Conservation (phyloP, 1,139 yeast species). For the Candida sp. region DNA sequence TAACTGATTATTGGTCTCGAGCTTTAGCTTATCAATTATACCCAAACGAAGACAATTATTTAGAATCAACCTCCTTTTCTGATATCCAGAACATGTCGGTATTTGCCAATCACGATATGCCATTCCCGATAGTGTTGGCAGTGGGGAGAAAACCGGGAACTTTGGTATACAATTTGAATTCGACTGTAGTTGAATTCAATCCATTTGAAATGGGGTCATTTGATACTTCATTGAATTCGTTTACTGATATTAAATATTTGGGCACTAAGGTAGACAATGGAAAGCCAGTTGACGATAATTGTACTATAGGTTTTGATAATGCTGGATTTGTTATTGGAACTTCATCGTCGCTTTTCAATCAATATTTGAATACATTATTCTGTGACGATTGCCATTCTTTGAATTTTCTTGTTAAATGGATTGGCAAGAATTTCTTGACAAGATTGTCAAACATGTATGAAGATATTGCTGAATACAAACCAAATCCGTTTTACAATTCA, state of each 20-base stretch:
- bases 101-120: conserved; percentile 34
- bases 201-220: conserved; percentile 45
- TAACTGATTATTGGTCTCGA: conserved; percentile 38
- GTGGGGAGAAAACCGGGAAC: conserved; percentile 37
- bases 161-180: conserved; percentile 27
- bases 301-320: conserved; percentile 70
- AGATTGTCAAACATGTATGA: conserved; percentile 37
- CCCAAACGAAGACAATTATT: conserved; percentile 20
- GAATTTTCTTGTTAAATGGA: conserved; percentile 43
- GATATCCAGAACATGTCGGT: conserved; percentile 24
- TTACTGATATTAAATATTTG: conserved; percentile 33
- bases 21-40: conserved; percentile 38
- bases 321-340: conserved; percentile 76
- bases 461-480: conserved; percentile 41
- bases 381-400: conserved; percentile 43
- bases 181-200: conserved; percentile 38
- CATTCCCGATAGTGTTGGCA: conserved; percentile 36
- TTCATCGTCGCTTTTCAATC: conserved; percentile 75
- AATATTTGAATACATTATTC: conserved; percentile 59
- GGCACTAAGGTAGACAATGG: conserved; percentile 34
- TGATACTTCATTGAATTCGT: conserved; percentile 36
- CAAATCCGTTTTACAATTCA: conserved; percentile 51
- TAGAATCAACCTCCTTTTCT: conserved; percentile 27
- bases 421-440: conserved; percentile 41
- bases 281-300: conserved; percentile 23